Conservation (phyloP, 208 protist genomes). For the Leishmania gerbilli region DNA sequence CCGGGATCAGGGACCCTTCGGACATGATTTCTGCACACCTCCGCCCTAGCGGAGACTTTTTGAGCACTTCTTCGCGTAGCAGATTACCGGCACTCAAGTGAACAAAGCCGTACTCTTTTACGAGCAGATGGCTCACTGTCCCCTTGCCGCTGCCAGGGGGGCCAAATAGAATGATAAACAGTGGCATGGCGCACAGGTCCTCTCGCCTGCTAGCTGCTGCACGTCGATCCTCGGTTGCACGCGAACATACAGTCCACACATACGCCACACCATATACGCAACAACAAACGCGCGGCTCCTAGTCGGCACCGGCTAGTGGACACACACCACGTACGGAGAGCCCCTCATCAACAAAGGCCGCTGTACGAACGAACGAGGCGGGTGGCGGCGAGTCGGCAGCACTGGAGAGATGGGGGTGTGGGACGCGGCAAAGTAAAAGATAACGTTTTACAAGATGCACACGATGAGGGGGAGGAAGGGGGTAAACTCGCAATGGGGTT, state of each 20-base stretch:
- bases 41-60: conserved; percentile 56
- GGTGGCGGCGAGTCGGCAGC: neutral
- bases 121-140: conserved; percentile 83
- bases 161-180: conserved; percentile 77
- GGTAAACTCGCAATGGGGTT: neutral
- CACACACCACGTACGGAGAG: neutral
- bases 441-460: neutral
- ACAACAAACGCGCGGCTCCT: neutral
- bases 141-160: conserved; percentile 82
- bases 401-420: no score
- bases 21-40: conserved; percentile 54
- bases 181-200: conserved; percentile 36
- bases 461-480: neutral
- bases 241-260: neutral
- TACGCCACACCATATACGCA: neutral
- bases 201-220: neutral
- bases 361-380: neutral
- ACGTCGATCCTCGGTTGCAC: neutral
- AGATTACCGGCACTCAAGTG: conserved; percentile 92
- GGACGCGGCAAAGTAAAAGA: neutral
- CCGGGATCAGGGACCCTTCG: conserved; percentile 81
- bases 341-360: neutral
- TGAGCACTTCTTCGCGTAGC: conserved; percentile 86
- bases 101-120: conserved; percentile 77
- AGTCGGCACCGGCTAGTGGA: neutral